phyloP scores from a whole-genome alignment of 768 basidiomycete genomes.

The Gymnopilus junonius region DNA sequence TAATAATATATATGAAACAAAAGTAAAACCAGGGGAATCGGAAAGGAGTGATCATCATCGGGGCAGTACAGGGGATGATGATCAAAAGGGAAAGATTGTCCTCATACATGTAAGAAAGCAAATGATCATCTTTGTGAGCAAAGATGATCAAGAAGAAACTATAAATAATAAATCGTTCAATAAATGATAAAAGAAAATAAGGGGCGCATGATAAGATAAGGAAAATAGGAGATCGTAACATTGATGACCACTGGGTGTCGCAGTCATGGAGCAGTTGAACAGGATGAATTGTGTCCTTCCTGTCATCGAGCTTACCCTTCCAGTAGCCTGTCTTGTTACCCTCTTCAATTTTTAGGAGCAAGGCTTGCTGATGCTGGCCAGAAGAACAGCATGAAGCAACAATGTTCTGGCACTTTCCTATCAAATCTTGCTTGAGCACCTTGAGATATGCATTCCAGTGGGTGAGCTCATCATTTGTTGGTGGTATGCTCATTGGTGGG shows the following conservation, averaged over 20 bases:
- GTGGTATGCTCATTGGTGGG: slow-evolving; percentile 13
- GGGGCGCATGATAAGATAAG: too few relatives aligned
- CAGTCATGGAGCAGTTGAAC: slow-evolving; percentile 30
- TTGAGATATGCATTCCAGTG: slow-evolving; percentile 15
- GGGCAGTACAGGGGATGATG: too few relatives aligned
- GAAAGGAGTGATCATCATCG: too few relatives aligned
- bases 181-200: too few relatives aligned
- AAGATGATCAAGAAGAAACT: too few relatives aligned
- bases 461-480: neutral
- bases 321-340: slow-evolving; percentile 29
- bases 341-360: slow-evolving; percentile 26
- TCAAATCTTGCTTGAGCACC: slow-evolving; percentile 27
- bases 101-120: too few relatives aligned
- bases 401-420: slow-evolving; percentile 26
- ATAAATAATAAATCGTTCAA: too few relatives aligned
- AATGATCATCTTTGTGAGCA: too few relatives aligned
- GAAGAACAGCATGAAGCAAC: slow-evolving; percentile 34
- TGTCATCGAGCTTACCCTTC: slow-evolving; percentile 1
- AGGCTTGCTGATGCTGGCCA: slow-evolving; percentile 31
- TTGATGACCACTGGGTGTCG: slow-evolving; percentile 38
- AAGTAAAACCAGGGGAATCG: too few relatives aligned
- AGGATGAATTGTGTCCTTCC: slow-evolving; percentile 6
- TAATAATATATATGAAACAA: too few relatives aligned
- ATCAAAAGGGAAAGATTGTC: too few relatives aligned
- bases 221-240: too few relatives aligned